Percentiles rank a stretch among this genome's conserved stretches.
Conservation (phyloP, 306 rosid genomes). For the Adenanthera pavonina region DNA sequence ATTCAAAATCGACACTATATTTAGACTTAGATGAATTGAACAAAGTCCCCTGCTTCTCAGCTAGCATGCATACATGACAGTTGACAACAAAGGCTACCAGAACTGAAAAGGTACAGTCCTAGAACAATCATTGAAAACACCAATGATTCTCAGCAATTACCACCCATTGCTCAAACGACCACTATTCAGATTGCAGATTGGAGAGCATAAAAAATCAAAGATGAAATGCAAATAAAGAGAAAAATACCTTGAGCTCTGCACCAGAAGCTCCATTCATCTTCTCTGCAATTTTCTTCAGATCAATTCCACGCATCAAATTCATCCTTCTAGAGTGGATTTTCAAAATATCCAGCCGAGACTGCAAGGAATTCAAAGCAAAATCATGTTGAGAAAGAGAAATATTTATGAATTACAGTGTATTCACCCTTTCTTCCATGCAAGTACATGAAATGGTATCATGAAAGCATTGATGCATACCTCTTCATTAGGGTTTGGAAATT, state of each 20-base stretch:
- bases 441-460: conserved; percentile 19
- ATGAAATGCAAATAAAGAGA: conserved; percentile 15
- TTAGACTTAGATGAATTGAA: conserved; percentile 15
- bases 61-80: background rate
- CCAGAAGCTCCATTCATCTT: conserved; percentile 99
- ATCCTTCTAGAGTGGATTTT: conserved; percentile 98
- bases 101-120: background rate
- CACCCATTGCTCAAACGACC: conserved; percentile 7
- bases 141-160: background rate
- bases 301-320: conserved; percentile 99
- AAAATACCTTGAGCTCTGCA: conserved; percentile 92
- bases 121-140: background rate
- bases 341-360: conserved; percentile 94
- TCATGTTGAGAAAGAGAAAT: conserved; percentile 16
- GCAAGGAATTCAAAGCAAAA: conserved; percentile 40
- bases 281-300: conserved; percentile 96
- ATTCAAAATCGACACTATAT: background rate
- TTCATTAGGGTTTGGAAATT: conserved; percentile 95
- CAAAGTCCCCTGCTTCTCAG: background rate
- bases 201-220: conserved; percentile 12
- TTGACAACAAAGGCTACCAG: conserved; percentile 4
- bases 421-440: conserved; percentile 11
- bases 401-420: background rate
- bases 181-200: background rate
- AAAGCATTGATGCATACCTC: conserved; percentile 56